A percentile compares a stretch with the other conserved stretches of the same genome.
phyloP scores from a whole-genome alignment of 2,329 filamentous ascomycete genomes.

The Aspergillus quadricinctus region DNA sequence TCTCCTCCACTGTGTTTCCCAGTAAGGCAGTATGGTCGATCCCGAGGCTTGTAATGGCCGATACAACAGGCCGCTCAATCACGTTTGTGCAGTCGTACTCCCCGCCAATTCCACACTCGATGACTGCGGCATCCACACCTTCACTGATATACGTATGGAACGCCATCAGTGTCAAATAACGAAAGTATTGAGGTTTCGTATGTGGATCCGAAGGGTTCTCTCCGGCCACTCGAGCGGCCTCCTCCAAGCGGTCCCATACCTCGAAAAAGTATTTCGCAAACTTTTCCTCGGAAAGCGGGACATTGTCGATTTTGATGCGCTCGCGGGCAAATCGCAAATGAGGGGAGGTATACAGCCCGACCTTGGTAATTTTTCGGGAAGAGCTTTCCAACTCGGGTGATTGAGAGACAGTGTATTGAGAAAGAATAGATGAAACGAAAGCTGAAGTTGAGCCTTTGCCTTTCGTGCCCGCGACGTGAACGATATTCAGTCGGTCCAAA shows the following conservation, averaged over 20 bases:
- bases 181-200: constrained; percentile 85
- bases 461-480: constrained; percentile 91
- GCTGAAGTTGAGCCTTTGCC: constrained; percentile 88
- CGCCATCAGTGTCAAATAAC: constrained; percentile 83
- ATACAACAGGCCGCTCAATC: constrained; percentile 63
- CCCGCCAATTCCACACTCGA: constrained; percentile 93
- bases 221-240: constrained; percentile 50
- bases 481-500: constrained; percentile 56
- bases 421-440: constrained; percentile 75
- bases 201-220: constrained; percentile 46
- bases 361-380: constrained; percentile 44
- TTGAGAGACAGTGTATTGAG: constrained; percentile 51
- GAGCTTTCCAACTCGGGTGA: constrained; percentile 21
- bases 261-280: constrained; percentile 81
- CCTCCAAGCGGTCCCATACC: constrained; percentile 67
- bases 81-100: constrained; percentile 93
- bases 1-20: constrained; percentile 72
- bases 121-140: constrained; percentile 70
- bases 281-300: constrained; percentile 60
- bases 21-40: constrained; percentile 82
- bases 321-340: constrained; percentile 81
- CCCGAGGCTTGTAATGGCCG: constrained; percentile 73
- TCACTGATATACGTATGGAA: constrained; percentile 76
- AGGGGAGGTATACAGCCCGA: constrained; percentile 82
- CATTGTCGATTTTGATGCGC: constrained; percentile 74